phyloP scores from a whole-genome alignment of 225 moss, liverwort and hornwort genomes.

The Sphagnum contortum region DNA sequence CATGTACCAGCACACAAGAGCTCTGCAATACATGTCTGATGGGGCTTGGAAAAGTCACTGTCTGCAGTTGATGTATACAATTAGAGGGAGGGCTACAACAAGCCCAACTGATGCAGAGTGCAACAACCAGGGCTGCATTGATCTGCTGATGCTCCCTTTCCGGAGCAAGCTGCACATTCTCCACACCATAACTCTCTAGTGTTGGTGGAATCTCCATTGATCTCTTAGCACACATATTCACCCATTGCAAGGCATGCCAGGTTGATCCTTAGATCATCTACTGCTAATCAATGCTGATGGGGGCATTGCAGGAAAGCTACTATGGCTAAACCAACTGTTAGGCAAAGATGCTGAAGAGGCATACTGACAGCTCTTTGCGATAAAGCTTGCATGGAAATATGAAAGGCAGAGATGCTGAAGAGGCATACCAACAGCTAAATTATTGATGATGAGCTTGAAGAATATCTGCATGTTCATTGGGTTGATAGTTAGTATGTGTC shows the following conservation, averaged over 20 bases:
- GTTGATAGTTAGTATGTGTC: too few relatives aligned
- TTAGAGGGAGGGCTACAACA: constrained; percentile 46
- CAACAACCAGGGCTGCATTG: constrained; percentile 89
- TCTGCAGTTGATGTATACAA: constrained; percentile 13
- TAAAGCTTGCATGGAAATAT: too few relatives aligned
- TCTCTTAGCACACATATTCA: constrained; percentile 37
- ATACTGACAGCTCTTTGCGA: too few relatives aligned
- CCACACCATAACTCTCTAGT: constrained; percentile 59
- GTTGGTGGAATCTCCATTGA: constrained; percentile 52
- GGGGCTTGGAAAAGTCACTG: constrained; percentile 14
- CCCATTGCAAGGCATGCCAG: neutral
- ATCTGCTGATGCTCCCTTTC: constrained; percentile 83
- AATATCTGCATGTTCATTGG: too few relatives aligned
- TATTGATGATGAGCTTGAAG: too few relatives aligned
- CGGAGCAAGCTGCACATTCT: constrained; percentile 63
- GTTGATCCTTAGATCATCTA: too few relatives aligned
- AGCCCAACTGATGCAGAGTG: constrained; percentile 84
- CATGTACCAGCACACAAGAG: neutral
- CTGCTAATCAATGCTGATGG: too few relatives aligned
- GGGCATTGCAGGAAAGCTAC: too few relatives aligned
- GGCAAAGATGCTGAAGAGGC: too few relatives aligned
- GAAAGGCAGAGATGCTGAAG: too few relatives aligned
- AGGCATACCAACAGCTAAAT: too few relatives aligned
- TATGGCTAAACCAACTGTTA: too few relatives aligned
- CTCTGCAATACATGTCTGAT: neutral